phyloP scores from a whole-genome alignment of 2,329 filamentous ascomycete genomes.

The Drechslerella coelobrocha region DNA sequence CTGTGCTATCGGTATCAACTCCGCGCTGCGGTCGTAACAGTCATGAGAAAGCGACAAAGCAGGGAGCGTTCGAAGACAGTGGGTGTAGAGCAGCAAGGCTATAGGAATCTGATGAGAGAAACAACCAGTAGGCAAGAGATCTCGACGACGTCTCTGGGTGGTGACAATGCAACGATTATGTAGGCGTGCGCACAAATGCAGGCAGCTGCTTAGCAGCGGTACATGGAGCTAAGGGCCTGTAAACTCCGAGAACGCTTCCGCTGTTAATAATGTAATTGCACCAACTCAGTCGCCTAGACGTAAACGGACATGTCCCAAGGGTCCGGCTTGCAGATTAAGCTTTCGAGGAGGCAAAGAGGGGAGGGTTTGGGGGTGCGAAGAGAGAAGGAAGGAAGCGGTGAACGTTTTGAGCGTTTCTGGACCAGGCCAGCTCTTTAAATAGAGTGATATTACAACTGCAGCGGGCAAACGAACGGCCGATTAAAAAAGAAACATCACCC shows the following conservation, averaged over 20 bases:
- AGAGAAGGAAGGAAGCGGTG: too few species aligned
- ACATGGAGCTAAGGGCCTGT: background rate
- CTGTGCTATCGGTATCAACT: conserved; percentile 18
- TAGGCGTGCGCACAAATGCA: background rate
- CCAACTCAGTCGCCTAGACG: background rate
- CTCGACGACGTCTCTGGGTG: background rate
- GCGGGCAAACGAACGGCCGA: too few species aligned
- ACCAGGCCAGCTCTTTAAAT: too few species aligned
- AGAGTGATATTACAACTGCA: too few species aligned
- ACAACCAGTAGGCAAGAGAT: background rate
- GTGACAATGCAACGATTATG: conserved; percentile 31
- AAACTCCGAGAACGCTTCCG: background rate
- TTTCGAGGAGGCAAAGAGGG: too few species aligned
- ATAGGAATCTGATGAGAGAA: too few species aligned
- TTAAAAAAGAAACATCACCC: conserved; percentile 17
- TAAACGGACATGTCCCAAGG: conserved; percentile 1
- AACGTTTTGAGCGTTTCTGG: too few species aligned
- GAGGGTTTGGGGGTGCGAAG: too few species aligned
- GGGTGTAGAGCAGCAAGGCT: background rate
- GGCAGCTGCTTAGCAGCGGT: too few species aligned
- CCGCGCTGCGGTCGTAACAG: background rate
- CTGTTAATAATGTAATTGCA: background rate
- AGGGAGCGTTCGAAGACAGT: background rate
- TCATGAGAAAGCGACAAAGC: conserved; percentile 4
- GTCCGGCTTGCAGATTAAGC: too few species aligned